Conservation (phyloP, 805 yeast genomes). For the Blastobotrys peoriensis region DNA sequence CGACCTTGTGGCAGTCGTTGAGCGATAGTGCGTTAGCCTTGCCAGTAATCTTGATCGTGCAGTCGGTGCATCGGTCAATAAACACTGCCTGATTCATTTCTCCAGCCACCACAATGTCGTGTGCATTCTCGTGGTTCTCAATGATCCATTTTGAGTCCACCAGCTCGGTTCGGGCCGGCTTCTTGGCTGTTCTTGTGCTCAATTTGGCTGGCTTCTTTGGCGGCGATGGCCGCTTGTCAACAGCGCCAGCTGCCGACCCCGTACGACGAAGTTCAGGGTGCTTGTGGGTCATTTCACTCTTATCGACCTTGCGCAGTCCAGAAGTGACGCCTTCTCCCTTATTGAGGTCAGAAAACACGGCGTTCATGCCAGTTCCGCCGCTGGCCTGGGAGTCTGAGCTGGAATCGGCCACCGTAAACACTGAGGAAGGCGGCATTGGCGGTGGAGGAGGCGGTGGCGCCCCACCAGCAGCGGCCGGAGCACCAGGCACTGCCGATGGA, state of each 20-base stretch:
- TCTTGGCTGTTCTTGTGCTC: conserved; percentile 34
- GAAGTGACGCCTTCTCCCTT: conserved; percentile 80
- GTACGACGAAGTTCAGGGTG: conserved; percentile 65
- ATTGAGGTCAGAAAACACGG: conserved; percentile 87
- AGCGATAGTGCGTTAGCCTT: conserved; percentile 85
- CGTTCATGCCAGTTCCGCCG: conserved; percentile 56
- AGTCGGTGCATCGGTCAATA: conserved; percentile 71
- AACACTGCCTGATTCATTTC: conserved; percentile 84
- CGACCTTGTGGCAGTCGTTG: conserved; percentile 64
- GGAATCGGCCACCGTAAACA: conserved; percentile 37
- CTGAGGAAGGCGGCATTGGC: conserved; percentile 75
- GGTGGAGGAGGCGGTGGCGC: conserved; percentile 97
- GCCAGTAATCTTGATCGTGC: conserved; percentile 78
- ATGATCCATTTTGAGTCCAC: conserved; percentile 86
- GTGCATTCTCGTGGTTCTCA: conserved; percentile 63
- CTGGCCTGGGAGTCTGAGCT: conserved; percentile 25
- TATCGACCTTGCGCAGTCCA: conserved; percentile 86
- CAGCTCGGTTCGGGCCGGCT: conserved; percentile 60
- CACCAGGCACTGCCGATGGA: too few species aligned
- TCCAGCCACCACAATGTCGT: conserved; percentile 67
- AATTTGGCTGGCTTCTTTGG: conserved; percentile 77
- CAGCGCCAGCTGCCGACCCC: conserved; percentile 42
- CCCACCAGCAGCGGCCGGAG: too few species aligned
- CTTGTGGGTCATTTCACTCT: conserved; percentile 89
- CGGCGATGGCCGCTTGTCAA: conserved; percentile 45